Percentiles rank a stretch among this genome's conserved stretches.
Evolutionary conservation across 768 basidiomycete species (phyloP).

Genomic region (Neoboletus brunneissimus): DNA sequence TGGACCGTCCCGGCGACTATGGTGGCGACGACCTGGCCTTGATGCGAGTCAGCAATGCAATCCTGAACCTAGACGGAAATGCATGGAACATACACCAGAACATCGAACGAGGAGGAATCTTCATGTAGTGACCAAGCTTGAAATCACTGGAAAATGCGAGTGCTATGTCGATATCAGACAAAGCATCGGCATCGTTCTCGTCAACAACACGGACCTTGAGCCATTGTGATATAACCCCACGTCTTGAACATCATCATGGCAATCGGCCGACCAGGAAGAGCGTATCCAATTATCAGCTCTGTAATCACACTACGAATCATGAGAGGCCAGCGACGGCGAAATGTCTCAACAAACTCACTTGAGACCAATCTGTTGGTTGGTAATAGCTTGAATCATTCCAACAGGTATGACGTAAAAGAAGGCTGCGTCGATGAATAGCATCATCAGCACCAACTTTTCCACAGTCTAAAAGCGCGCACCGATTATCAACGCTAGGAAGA

Average conservation of each 20-base stretch:
- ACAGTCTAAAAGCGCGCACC: conserved; percentile 19
- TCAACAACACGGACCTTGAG: conserved; percentile 30
- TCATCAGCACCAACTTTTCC: neutral
- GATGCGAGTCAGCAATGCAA: neutral
- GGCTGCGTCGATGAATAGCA: conserved; percentile 15
- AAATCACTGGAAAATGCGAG: conserved; percentile 68
- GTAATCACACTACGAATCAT: conserved; percentile 50
- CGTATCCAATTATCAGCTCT: conserved; percentile 63
- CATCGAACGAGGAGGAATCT: conserved; percentile 64
- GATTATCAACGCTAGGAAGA: conserved; percentile 34
- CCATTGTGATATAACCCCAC: conserved; percentile 68
- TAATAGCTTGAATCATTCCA: conserved; percentile 74
- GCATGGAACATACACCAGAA: conserved; percentile 43
- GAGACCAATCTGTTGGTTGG: conserved; percentile 71
- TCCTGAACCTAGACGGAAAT: neutral
- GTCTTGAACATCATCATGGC: conserved; percentile 83
- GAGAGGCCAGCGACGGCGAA: neutral
- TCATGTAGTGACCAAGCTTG: conserved; percentile 76
- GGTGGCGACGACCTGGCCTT: conserved; percentile 59
- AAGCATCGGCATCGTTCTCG: too few relatives aligned
- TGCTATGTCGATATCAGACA: conserved; percentile 30
- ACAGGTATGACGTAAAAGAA: conserved; percentile 73
- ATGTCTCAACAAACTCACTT: conserved; percentile 26
- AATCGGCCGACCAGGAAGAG: conserved; percentile 60
- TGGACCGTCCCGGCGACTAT: conserved; percentile 64